phyloP scores from a whole-genome alignment of 768 basidiomycete species.

The Pleurotus sapidus region DNA sequence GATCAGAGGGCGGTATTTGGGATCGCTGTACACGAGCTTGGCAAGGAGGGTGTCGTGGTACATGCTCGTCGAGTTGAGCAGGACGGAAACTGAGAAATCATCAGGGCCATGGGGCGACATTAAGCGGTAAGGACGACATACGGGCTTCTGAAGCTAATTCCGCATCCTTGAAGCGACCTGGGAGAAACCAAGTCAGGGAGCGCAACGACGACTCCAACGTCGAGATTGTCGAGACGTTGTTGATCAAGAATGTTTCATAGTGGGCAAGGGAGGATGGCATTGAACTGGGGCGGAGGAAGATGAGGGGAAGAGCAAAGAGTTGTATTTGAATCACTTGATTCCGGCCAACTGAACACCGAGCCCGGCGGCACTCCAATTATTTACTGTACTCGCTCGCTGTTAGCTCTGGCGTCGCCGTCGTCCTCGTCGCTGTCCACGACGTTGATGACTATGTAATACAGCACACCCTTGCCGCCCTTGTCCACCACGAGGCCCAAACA shows the following conservation, averaged over 20 bases:
- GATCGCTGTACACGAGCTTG: slow-evolving; percentile 57
- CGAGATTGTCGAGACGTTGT: slow-evolving; percentile 83
- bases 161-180: slow-evolving; percentile 96
- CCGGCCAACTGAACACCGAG: neutral
- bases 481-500: slow-evolving; percentile 5
- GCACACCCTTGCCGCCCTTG: neutral
- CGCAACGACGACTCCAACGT: slow-evolving; percentile 86
- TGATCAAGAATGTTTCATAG: slow-evolving; percentile 82
- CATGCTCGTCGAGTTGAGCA: slow-evolving; percentile 83
- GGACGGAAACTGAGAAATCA: slow-evolving; percentile 68
- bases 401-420: no score
- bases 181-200: slow-evolving; percentile 93
- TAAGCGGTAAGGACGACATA: slow-evolving; percentile 29
- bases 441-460: neutral
- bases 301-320: slow-evolving; percentile 2
- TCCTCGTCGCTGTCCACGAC: neutral
- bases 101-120: slow-evolving; percentile 10
- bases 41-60: slow-evolving; percentile 94
- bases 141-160: slow-evolving; percentile 93
- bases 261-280: slow-evolving; percentile 66
- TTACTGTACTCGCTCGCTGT: no score
- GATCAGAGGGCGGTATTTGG: slow-evolving; percentile 73
- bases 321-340: neutral
- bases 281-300: slow-evolving; percentile 15
- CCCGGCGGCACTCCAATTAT: neutral